A percentile compares a stretch with the other conserved stretches of the same genome.
Evolutionary conservation across 1,139 yeast species (phyloP).

Genomic region (Kurtzmaniella quercitrusa): DNA sequence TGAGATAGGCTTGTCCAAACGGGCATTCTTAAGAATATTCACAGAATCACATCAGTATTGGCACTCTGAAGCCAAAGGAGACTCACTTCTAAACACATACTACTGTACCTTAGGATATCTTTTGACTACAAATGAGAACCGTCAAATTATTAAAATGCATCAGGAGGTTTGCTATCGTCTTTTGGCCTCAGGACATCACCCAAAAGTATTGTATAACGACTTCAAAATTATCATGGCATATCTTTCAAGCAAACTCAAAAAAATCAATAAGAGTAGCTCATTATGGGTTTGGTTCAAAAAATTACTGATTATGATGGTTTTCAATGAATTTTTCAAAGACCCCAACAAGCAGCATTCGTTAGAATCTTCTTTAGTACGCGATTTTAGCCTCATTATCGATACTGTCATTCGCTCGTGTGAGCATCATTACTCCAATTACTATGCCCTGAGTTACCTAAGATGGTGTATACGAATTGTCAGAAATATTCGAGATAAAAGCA

Average conservation of each 20-base stretch:
- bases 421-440: slow-evolving; percentile 40
- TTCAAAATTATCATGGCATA: slow-evolving; percentile 29
- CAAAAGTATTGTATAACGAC: slow-evolving; percentile 17
- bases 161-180: slow-evolving; percentile 21
- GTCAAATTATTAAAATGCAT: slow-evolving; percentile 29
- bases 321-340: slow-evolving; percentile 6
- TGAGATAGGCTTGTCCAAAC: slow-evolving; percentile 35
- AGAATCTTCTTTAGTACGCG: not conserved
- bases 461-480: slow-evolving; percentile 24
- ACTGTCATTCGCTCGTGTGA: slow-evolving; percentile 28
- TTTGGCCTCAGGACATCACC: slow-evolving; percentile 8
- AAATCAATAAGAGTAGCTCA: slow-evolving; percentile 41
- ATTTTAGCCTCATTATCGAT: slow-evolving; percentile 11
- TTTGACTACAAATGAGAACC: slow-evolving; percentile 41
- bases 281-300: slow-evolving; percentile 38
- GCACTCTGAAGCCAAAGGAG: slow-evolving; percentile 14
- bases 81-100: slow-evolving; percentile 9
- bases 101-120: slow-evolving; percentile 32
- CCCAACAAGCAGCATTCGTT: not conserved
- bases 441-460: slow-evolving; percentile 30
- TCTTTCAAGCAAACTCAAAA: slow-evolving; percentile 28
- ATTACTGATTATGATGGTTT: slow-evolving; percentile 18
- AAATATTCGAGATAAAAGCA: slow-evolving; percentile 2
- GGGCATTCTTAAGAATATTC: slow-evolving; percentile 27
- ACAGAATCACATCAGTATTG: slow-evolving; percentile 32